phyloP scores from a whole-genome alignment of 2,329 filamentous ascomycete genomes.

The Colletotrichum salicis region DNA sequence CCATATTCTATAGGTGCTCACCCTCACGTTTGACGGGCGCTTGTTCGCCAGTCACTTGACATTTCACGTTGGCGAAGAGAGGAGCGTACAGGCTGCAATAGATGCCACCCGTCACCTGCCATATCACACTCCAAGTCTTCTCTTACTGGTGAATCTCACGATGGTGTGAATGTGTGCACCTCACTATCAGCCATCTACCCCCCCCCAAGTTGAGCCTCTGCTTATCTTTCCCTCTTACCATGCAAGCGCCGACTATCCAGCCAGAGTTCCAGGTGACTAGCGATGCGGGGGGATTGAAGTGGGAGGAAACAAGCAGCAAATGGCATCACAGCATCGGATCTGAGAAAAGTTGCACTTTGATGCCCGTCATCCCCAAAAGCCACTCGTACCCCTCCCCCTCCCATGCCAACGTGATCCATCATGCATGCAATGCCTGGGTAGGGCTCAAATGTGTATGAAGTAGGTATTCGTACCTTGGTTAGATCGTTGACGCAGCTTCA shows the following conservation, averaged over 20 bases:
- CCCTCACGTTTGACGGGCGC: constrained; percentile 3
- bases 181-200: background rate
- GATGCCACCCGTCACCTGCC: constrained; percentile 1
- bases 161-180: constrained; percentile 21
- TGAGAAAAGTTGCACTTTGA: constrained; percentile 8
- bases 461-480: no score
- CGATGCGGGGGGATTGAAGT: background rate
- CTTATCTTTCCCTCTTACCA: background rate
- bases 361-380: constrained; percentile 13
- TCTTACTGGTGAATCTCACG: background rate
- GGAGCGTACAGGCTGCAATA: background rate
- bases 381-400: background rate
- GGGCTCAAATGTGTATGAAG: background rate
- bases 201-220: background rate
- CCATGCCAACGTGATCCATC: constrained; percentile 21
- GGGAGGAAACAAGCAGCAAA: background rate
- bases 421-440: constrained; percentile 22
- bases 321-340: background rate
- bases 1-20: background rate
- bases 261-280: background rate
- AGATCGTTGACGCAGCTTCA: background rate
- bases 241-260: background rate
- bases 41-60: constrained; percentile 27
- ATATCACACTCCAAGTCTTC: constrained; percentile 2
- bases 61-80: constrained; percentile 4